Evolutionary conservation across 306 rosid genomes (phyloP).

Genomic region (Cucurbita ficifolia): DNA sequence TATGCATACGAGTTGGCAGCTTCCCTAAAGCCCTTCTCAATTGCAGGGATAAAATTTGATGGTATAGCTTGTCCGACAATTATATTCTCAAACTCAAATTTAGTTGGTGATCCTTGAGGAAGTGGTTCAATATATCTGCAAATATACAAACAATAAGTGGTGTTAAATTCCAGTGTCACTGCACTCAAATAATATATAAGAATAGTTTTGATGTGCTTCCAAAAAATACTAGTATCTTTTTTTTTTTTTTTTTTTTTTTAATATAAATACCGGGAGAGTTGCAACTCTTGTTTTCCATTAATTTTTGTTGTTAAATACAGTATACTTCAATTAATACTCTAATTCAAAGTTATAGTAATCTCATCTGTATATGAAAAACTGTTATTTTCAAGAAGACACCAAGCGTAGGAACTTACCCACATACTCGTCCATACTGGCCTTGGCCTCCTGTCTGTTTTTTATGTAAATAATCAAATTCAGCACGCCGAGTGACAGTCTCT

Average conservation of each 20-base stretch:
- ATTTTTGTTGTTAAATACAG: background rate
- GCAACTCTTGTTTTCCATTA: background rate
- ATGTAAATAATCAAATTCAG: conserved; percentile 90
- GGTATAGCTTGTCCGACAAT: conserved; percentile 97
- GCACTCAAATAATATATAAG: background rate
- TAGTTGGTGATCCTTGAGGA: conserved; percentile 56
- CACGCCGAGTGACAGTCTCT: conserved; percentile 89
- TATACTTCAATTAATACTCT: background rate
- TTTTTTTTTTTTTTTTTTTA: background rate
- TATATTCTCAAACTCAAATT: conserved; percentile 87
- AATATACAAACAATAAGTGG: background rate
- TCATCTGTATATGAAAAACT: background rate
- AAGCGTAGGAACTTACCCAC: conserved; percentile 49
- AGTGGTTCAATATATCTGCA: conserved; percentile 87
- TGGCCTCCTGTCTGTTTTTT: conserved; percentile 96
- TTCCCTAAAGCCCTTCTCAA: conserved; percentile 94
- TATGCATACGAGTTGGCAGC: conserved; percentile 86
- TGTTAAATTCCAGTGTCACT: background rate
- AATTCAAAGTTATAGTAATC: background rate
- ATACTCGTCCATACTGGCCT: conserved; percentile 96
- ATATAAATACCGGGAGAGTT: background rate
- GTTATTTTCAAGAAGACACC: background rate
- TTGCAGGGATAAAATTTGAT: conserved; percentile 82
- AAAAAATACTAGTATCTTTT: background rate
- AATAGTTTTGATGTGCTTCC: background rate